Evolutionary conservation across 2,329 filamentous ascomycete genomes (phyloP).

Genomic region (Beauveria sp.): DNA sequence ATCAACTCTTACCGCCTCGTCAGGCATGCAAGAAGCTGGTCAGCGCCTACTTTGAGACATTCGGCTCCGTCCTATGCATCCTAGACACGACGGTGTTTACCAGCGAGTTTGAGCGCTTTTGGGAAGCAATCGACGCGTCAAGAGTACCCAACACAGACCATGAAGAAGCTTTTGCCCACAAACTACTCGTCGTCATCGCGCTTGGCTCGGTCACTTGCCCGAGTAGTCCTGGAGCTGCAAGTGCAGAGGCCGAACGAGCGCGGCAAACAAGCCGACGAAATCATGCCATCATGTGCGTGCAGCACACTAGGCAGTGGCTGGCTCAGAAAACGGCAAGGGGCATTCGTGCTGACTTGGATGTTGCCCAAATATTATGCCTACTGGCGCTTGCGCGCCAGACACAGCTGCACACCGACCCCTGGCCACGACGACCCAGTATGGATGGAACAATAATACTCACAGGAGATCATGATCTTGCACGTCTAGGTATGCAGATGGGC

Average conservation of each 20-base stretch:
- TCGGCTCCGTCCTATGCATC: conserved; percentile 45
- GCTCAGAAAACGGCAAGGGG: conserved; percentile 9
- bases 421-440: background rate
- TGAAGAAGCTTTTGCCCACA: conserved; percentile 38
- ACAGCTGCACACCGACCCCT: conserved; percentile 6
- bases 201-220: conserved; percentile 36
- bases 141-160: conserved; percentile 3
- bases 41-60: conserved; percentile 39
- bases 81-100: conserved; percentile 45
- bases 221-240: background rate
- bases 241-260: background rate
- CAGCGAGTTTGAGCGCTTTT: conserved; percentile 37
- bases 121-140: conserved; percentile 19
- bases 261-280: background rate
- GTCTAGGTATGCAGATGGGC: conserved; percentile 43
- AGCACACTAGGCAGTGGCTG: conserved; percentile 18
- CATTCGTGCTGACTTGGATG: conserved; percentile 5
- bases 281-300: conserved; percentile 17
- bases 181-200: conserved; percentile 46
- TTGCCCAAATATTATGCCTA: conserved; percentile 25
- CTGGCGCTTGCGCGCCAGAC: conserved; percentile 21
- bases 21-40: conserved; percentile 35
- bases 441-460: conserved; percentile 4
- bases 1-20: conserved; percentile 13
- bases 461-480: conserved; percentile 15